phyloP scores from a whole-genome alignment of 2,329 filamentous ascomycete genomes.

The Periconia sp. region DNA sequence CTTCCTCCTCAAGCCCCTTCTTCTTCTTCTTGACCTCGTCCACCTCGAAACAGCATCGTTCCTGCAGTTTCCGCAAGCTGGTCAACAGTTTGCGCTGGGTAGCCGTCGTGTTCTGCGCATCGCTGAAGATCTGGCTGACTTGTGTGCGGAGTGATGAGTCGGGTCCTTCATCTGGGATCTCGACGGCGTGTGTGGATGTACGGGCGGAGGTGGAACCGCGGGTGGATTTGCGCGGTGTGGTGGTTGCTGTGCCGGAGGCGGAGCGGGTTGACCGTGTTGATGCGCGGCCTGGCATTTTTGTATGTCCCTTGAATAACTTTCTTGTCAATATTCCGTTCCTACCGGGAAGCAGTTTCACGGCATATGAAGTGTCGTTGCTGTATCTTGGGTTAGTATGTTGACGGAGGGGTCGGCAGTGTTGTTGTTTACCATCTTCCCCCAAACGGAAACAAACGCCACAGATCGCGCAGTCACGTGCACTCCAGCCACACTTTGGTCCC shows the following conservation, averaged over 20 bases:
- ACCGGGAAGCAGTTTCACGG: neutral
- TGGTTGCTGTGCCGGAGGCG: conserved; percentile 37
- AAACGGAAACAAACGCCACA: conserved; percentile 8
- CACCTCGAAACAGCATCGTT: conserved; percentile 69
- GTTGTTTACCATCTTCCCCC: conserved; percentile 8
- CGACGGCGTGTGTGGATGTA: conserved; percentile 42
- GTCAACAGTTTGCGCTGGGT: conserved; percentile 89
- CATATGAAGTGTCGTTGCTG: conserved; percentile 4
- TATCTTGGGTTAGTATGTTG: conserved; percentile 4
- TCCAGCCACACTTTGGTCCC: neutral
- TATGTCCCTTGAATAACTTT: neutral
- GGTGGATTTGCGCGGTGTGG: conserved; percentile 47
- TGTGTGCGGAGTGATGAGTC: conserved; percentile 71
- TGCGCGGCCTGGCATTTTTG: conserved; percentile 50
- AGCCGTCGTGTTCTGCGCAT: conserved; percentile 80
- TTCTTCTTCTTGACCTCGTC: conserved; percentile 52
- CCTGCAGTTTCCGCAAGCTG: conserved; percentile 85
- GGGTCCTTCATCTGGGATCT: conserved; percentile 70
- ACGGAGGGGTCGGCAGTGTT: conserved; percentile 14
- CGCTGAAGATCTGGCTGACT: conserved; percentile 62
- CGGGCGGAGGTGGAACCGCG: conserved; percentile 48
- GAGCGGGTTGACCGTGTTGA: conserved; percentile 45
- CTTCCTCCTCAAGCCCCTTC: conserved; percentile 54
- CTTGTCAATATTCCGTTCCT: neutral
- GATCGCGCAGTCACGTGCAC: conserved; percentile 16